A percentile compares a stretch with the other conserved stretches of the same genome.
Evolutionary conservation across 805 yeast genomes (phyloP).

Genomic region (Candida railenensis): DNA sequence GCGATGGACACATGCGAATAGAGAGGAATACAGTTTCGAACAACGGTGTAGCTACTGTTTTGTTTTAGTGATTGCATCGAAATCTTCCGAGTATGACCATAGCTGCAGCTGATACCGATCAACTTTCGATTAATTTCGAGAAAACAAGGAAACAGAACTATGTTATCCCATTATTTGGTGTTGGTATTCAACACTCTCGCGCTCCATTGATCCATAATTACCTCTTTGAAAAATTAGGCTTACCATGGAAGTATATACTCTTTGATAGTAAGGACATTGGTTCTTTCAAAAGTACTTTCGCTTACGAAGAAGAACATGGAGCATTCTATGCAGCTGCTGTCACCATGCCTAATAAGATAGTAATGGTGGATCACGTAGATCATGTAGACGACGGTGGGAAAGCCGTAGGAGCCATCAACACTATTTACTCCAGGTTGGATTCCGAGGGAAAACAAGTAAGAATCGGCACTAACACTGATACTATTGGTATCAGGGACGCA

Average conservation of each 20-base stretch:
- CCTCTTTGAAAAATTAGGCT: conserved; percentile 19
- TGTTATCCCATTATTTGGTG: conserved; percentile 21
- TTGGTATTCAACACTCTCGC: conserved; percentile 20
- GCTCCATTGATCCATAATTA: conserved; percentile 27
- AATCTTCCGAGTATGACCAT: too few relatives aligned
- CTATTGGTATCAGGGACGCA: conserved; percentile 29
- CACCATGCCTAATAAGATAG: conserved; percentile 32
- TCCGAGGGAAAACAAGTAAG: conserved; percentile 11
- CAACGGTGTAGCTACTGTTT: too few relatives aligned
- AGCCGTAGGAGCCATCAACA: conserved; percentile 33
- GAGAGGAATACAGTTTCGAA: too few relatives aligned
- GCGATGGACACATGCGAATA: too few relatives aligned
- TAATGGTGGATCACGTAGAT: conserved; percentile 25
- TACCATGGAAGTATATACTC: conserved; percentile 22
- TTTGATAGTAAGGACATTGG: conserved; percentile 21
- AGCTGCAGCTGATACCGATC: too few relatives aligned
- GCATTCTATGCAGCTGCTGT: conserved; percentile 24
- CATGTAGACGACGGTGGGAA: conserved; percentile 24
- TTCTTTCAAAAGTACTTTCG: conserved; percentile 14
- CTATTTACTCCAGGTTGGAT: conserved; percentile 24
- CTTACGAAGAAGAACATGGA: conserved; percentile 6
- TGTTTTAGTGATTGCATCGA: too few relatives aligned
- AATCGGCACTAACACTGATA: conserved; percentile 34
- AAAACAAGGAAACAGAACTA: conserved; percentile 3
- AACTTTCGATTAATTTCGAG: background rate